Base-by-base conservation (phyloP, 2,329 filamentous ascomycete genomes). In the Trichoderma koningii region DNA sequence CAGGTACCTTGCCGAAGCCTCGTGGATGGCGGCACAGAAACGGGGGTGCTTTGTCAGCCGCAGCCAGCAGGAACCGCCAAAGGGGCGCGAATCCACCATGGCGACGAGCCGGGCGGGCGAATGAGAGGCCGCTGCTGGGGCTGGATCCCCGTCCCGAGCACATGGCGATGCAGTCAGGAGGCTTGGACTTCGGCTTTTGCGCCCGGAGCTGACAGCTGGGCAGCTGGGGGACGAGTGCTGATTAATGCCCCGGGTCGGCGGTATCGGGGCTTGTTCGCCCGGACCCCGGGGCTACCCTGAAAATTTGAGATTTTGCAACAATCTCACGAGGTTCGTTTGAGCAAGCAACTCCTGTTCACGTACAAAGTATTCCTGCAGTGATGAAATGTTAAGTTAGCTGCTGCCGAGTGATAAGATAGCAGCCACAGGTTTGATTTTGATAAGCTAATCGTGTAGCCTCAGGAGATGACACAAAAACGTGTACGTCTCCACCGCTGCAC, bases 11-110 rank as follows among this genome's bases (percentile, higher is more conserved):
- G 59, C 48, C 59, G 57, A 52, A 52, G 44, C 57, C 30, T 52
- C 42, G 41, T 57, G 26, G 55, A 41, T 44, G 52, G 57, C 12
- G 23, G 57, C 34, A 52, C 34, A 30, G 47, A n/a, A 47, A n/a
- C 21, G 53, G 34, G 30, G 30, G 17, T 50, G 59, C 59, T 62
- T 62, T 62, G 59, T 62, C 59, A 62, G 59, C 59, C 9, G 30
- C 30, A 7, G 30, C 19, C n/a, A 53, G 48, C 38, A 62, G 59
- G 59, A 45, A 53, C 59, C 48, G 59, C 41, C 50, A 62, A 53
- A 62, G 48, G 57, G 47, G 47, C 57, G 26, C 41, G 23, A 47
- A 34, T 1, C 41, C n/a, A 48, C 48, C 30, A 48, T 17, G 47
- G 30, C 19, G n/a, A 51, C 30, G 7, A 23, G 23, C 12, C 23